Conservation (phyloP, 495 filamentous ascomycete genomes). For the Lichina pygmaea region DNA sequence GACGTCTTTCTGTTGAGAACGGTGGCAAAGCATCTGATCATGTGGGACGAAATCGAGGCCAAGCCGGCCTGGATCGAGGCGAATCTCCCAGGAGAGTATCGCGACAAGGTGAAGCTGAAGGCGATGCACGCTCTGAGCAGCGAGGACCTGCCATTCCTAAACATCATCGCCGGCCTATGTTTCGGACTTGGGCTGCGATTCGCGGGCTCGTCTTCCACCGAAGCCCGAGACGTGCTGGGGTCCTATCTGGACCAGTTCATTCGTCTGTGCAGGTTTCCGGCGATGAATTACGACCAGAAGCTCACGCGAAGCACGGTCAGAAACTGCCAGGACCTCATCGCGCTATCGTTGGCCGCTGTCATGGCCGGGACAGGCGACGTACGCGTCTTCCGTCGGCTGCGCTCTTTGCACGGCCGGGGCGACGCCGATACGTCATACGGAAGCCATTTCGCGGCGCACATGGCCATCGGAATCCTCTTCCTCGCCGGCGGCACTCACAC, state of each 20-base stretch:
- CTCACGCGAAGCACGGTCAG: slow-evolving; percentile 55
- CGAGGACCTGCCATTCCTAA: slow-evolving; percentile 72
- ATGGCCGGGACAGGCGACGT: slow-evolving; percentile 94
- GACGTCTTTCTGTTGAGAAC: slow-evolving; percentile 82
- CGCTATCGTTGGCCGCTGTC: slow-evolving; percentile 55
- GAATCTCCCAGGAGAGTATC: slow-evolving; percentile 44
- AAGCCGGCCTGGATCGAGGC: slow-evolving; percentile 43
- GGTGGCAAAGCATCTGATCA: slow-evolving; percentile 70
- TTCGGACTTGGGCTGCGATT: slow-evolving; percentile 63
- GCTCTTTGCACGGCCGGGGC: slow-evolving; percentile 67
- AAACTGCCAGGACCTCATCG: slow-evolving; percentile 71
- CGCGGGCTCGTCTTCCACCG: slow-evolving; percentile 50
- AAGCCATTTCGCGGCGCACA: slow-evolving; percentile 75
- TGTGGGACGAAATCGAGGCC: slow-evolving; percentile 65
- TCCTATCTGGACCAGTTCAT: slow-evolving; percentile 74
- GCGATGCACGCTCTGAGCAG: slow-evolving; percentile 30
- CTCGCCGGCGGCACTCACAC: slow-evolving; percentile 78
- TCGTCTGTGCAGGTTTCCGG: slow-evolving; percentile 39
- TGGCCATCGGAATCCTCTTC: slow-evolving; percentile 78
- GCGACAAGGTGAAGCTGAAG: slow-evolving; percentile 22
- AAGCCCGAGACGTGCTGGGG: slow-evolving; percentile 55
- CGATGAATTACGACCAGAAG: slow-evolving; percentile 50
- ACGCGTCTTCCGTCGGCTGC: slow-evolving; percentile 61
- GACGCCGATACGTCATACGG: slow-evolving; percentile 70
- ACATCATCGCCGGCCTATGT: slow-evolving; percentile 72